These are phyloP conservation scores for Talaromyces pinophilus DNA, from an alignment of 2,329 filamentous ascomycete genomes.

Conservation along the genomic window DNA sequence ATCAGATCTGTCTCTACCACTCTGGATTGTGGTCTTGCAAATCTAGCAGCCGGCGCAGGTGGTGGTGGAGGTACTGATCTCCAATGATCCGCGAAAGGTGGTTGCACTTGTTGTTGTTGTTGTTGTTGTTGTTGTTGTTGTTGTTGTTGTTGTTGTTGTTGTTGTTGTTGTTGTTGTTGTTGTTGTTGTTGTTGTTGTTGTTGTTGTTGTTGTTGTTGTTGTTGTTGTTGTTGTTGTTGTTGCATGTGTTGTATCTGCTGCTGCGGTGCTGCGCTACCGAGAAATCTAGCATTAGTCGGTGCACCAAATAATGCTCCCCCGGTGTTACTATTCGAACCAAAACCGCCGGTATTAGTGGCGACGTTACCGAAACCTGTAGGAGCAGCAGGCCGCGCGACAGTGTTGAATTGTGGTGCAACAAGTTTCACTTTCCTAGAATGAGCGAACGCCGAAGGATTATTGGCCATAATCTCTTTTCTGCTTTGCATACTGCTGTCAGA, in stretches of 20 bases:
- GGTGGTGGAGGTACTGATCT: not conserved
- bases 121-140: constrained; percentile 1
- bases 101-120: constrained; percentile 1
- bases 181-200: constrained; percentile 2
- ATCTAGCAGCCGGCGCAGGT: not conserved
- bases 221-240: not conserved
- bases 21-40: not conserved
- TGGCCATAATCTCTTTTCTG: constrained; percentile 17
- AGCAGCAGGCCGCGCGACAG: not conserved
- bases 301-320: not conserved
- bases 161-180: constrained; percentile 4
- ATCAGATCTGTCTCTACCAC: not conserved
- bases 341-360: not conserved
- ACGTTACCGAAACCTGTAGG: not conserved
- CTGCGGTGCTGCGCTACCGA: not conserved
- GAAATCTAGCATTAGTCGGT: not conserved
- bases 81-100: not conserved
- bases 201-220: not conserved
- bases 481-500: constrained; percentile 25
- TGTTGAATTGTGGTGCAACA: not conserved
- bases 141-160: not conserved
- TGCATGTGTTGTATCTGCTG: not conserved
- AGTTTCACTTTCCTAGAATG: not conserved
- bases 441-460: not conserved
- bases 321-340: not conserved